Evolutionary conservation across 1,139 yeast species (phyloP), one percentile per base, ranked within the genome.

Genomic region (Hemisphaericaspora xylanilytica): DNA sequence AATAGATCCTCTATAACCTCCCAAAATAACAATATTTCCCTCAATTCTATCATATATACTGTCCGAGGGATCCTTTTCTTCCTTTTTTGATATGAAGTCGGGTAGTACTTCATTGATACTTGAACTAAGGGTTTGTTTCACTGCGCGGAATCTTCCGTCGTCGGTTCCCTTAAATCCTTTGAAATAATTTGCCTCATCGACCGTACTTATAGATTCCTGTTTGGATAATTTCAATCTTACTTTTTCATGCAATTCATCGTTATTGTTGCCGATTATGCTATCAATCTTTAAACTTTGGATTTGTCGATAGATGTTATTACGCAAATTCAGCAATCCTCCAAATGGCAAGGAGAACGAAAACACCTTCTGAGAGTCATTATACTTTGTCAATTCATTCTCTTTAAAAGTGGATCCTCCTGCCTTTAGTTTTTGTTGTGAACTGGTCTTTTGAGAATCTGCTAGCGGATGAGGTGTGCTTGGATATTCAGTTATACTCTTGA

Each of bases 1-100:
- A n/a, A 84, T 75, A 21, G 89, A 80, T 1, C 97, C 97, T 51
- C 97, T 69, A 58, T 85, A 89, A 0, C 97, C 97, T 3, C 97
- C 96, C 60, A 89, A 45, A 1, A 89, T 69, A 2, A 89, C 78
- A 2, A 89, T 73, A 51, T 88, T 88, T 3, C 96, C 96, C 14
- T 78, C 80, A 2, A 87, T 53, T 22, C 75, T 75, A 33, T 56
- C 55, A 49, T 55, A 70, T 38, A 61, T 59, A 11, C 60, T 47
- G 37, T 70, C 74, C 45, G 58, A 56, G 28, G 52, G 56, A n/a
- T 57, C 58, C 25, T 50, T 48, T 21, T 47, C 52, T 26, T 56
- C 58, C 21, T 48, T 49, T 14, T 47, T 42, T 9, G 37, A 12
- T 15, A 70, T 47, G 14, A 48, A 46, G 35, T 58, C 63, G 2